Evolutionary conservation across 345 rosid genomes (phyloP), one percentile per base, ranked within the genome.

Genomic region (Gynandropsis gynandra): DNA sequence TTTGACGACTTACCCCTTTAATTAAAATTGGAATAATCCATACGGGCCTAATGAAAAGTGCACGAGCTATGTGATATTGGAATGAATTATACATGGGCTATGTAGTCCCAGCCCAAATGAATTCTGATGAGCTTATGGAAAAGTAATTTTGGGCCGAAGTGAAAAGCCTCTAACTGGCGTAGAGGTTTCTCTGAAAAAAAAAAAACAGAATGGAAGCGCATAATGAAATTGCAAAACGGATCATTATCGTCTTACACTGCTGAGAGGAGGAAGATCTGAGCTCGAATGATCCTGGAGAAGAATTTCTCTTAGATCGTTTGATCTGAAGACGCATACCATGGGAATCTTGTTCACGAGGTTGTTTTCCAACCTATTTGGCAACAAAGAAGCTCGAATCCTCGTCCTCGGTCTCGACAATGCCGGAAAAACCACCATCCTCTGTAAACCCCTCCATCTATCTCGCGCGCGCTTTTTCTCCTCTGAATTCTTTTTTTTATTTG

Each of bases 401-500:
- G 79, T 79, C 16, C 81, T 75, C 19, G 77, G 84, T 47, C 81
- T 79, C 67, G 84, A 79, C 79, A 79, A 68, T 71, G 81, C 84
- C 24, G 84, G 79, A n/a, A 79, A 79, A 73, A 79, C 81, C 64
- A 79, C 84, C n/a, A 75, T 73, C 48, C 79, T 79, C 36, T 79
- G 84, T 73, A 73, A 52, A n/a, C 7, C 10, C 24, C 49, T 41
- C 36, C 18, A 10, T 50, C 34, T 14, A 5, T 47, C 20, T 8
- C 41, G 4, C 16, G 13, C 43, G 39, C 4, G 34, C 3, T 11
- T 11, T 39, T 15, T 59, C 40, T 27, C 10, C 29, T 18, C 15
- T 41, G 3, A 11, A 35, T 1, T 16, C 17, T 32, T n/a, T 32
- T 42, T 9, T 31, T 42, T 31, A 11, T 9, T 5, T 5, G 5